Evolutionary conservation across 2,329 filamentous ascomycete species (phyloP).

Genomic region (Fusarium sterilihyphosum): DNA sequence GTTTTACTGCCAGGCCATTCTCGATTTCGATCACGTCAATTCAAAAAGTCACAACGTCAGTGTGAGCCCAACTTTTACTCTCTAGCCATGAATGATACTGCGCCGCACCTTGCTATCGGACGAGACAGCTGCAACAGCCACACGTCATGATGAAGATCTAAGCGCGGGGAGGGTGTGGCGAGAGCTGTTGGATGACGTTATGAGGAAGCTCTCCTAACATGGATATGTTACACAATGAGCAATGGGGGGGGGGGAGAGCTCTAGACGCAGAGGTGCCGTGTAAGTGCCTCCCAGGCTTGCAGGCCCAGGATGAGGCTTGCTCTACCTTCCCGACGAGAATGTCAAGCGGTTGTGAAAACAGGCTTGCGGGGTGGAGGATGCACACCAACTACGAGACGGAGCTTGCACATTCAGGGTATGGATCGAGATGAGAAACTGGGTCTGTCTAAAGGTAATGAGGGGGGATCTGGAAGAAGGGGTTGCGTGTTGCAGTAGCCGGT

Average conservation of each 20-base stretch:
- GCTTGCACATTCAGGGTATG: constrained; percentile 26
- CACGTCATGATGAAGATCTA: constrained; percentile 43
- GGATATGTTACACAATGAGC: constrained; percentile 12
- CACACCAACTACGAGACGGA: constrained; percentile 28
- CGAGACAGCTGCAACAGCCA: constrained; percentile 33
- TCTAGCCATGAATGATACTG: constrained; percentile 36
- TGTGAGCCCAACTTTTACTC: constrained; percentile 14
- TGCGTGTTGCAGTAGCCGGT: constrained; percentile 13
- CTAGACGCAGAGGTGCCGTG: constrained; percentile 6
- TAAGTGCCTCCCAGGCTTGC: neutral
- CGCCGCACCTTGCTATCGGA: constrained; percentile 28
- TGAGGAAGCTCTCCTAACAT: constrained; percentile 14
- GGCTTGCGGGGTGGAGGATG: constrained; percentile 34
- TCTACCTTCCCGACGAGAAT: constrained; percentile 1
- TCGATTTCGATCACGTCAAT: constrained; percentile 34
- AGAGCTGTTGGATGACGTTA: constrained; percentile 40
- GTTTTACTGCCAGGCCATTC: constrained; percentile 32
- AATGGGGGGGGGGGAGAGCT: constrained; percentile 2
- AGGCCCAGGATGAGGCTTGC: constrained; percentile 24
- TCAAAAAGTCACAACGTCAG: constrained; percentile 37
- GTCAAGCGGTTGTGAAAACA: constrained; percentile 24
- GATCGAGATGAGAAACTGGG: constrained; percentile 36
- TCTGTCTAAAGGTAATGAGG: neutral
- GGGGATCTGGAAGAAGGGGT: constrained; percentile 7
- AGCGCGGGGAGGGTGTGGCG: constrained; percentile 35